Base-by-base conservation (phyloP, 2,329 filamentous ascomycete genomes). In the Trichoderma lentiforme region DNA sequence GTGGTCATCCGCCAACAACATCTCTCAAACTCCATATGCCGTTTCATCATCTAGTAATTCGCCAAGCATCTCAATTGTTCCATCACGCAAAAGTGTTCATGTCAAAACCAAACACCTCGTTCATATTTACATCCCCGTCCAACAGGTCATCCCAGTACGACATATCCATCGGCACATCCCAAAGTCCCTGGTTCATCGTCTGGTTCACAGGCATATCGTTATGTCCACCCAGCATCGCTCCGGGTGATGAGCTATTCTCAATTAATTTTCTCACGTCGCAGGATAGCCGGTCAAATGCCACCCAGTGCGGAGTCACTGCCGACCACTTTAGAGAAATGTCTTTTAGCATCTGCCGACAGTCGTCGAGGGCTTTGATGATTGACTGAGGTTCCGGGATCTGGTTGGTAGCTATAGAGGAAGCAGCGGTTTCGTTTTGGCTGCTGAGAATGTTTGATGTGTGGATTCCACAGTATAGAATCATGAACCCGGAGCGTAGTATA, bases 81-180 rank as follows among this genome's bases (percentile, higher is more conserved):
- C 36, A 15, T 28, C 65, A 47, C 1, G 53, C 36, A 61, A 71
- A 71, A 6, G 56, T 61, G 30, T 66, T 71, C 21, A 71, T 43
- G 28, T 71, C 69, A 58, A 71, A 71, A 2, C 69, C 69, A 71
- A 71, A 71, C 51, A 71, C 69, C 53, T 71, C 69, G 14, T 43
- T 71, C 69, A 71, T 71, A 47, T 71, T 64, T 2, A 71, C 21
- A 47, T 71, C 69, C 3, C 69, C 61, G 15, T 71, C 69, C 12
- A 71, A 34, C 24, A 71, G 32, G 12, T 66, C 69, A 32, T 66
- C 69, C 69, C 69, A 71, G 30, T 66, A 71, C 12, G 69, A 63
- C 36, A 71, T 60, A 24, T 71, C 69, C 69, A 71, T 71, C 34
- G 61, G 69, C 4, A 71, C 62, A 34, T 71, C 69, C 69, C 69